These are phyloP conservation scores for Beauveria medogensis DNA, from an alignment of 2,329 filamentous ascomycete species.

Conservation along the genomic window DNA sequence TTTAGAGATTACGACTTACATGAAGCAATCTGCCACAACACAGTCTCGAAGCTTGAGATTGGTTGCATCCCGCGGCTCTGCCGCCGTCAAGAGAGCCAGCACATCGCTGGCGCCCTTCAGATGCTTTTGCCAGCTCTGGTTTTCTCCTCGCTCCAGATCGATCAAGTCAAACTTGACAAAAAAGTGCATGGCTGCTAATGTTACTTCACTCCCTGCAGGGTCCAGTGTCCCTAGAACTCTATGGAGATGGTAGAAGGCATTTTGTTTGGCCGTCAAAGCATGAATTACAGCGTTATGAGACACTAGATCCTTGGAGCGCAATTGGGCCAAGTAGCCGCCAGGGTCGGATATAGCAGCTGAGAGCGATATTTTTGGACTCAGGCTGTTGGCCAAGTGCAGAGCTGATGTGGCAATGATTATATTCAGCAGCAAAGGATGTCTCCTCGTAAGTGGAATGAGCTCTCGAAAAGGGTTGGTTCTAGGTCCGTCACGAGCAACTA, in stretches of 20 bases:
- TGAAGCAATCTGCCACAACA: constrained; percentile 40
- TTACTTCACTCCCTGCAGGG: constrained; percentile 35
- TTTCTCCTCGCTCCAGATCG: constrained; percentile 34
- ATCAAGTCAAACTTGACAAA: constrained; percentile 45
- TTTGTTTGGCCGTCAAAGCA: constrained; percentile 38
- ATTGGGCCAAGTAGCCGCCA: constrained; percentile 27
- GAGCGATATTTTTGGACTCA: constrained; percentile 26
- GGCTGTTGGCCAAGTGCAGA: constrained; percentile 39
- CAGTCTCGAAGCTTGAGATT: constrained; percentile 34
- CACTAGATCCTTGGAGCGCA: constrained; percentile 30
- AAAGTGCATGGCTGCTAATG: constrained; percentile 41
- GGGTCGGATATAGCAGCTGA: constrained; percentile 25
- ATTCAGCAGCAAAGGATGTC: constrained; percentile 38
- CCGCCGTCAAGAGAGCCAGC: constrained; percentile 27
- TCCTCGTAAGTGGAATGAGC: constrained; percentile 37
- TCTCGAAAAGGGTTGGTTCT: constrained; percentile 41
- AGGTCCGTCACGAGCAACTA: constrained; percentile 40
- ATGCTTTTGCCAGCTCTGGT: constrained; percentile 37
- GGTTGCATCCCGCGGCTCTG: constrained; percentile 20
- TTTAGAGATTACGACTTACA: constrained; percentile 25
- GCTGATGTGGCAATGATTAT: constrained; percentile 42
- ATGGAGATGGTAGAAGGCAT: constrained; percentile 36
- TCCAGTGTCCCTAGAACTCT: constrained; percentile 31
- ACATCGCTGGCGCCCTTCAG: constrained; percentile 38
- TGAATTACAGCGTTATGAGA: constrained; percentile 35